phyloP scores from a whole-genome alignment of 805 yeast genomes.

The Cyberlindnera veronae region DNA sequence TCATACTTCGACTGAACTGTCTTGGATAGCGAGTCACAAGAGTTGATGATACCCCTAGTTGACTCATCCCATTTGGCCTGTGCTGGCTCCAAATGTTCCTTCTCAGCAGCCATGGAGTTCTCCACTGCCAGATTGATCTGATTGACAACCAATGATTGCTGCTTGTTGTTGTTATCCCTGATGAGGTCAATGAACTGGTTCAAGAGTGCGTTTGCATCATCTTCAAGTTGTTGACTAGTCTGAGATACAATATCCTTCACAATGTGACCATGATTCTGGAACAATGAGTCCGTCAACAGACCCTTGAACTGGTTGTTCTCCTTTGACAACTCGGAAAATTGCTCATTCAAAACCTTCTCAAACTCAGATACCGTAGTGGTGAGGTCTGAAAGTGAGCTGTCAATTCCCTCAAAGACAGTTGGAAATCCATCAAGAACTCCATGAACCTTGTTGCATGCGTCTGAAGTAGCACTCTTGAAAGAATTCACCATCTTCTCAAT shows the following conservation, averaged over 20 bases:
- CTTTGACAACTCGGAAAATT: conserved; percentile 22
- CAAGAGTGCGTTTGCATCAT: conserved; percentile 20
- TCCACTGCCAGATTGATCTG: conserved; percentile 17
- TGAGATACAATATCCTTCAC: conserved; percentile 15
- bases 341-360: conserved; percentile 15
- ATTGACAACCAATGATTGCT: conserved; percentile 15
- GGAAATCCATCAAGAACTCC: conserved; percentile 24
- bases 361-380: conserved; percentile 8
- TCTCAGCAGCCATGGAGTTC: conserved; percentile 20
- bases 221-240: conserved; percentile 17
- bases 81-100: conserved; percentile 12
- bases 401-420: conserved; percentile 19
- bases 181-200: conserved; percentile 21
- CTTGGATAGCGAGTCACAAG: conserved; percentile 18
- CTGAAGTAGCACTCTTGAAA: conserved; percentile 20
- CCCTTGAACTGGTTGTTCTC: conserved; percentile 25
- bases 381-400: conserved; percentile 12
- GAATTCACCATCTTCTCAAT: conserved; percentile 12
- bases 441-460: conserved; percentile 24
- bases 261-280: conserved; percentile 23
- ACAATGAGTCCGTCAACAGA: conserved; percentile 20
- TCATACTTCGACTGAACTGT: conserved; percentile 11
- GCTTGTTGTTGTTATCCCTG: conserved; percentile 17
- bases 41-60: conserved; percentile 21
- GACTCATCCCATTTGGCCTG: conserved; percentile 21